Base-by-base conservation (phyloP, 331 rosid genomes). In the Malus hybrid region DNA sequence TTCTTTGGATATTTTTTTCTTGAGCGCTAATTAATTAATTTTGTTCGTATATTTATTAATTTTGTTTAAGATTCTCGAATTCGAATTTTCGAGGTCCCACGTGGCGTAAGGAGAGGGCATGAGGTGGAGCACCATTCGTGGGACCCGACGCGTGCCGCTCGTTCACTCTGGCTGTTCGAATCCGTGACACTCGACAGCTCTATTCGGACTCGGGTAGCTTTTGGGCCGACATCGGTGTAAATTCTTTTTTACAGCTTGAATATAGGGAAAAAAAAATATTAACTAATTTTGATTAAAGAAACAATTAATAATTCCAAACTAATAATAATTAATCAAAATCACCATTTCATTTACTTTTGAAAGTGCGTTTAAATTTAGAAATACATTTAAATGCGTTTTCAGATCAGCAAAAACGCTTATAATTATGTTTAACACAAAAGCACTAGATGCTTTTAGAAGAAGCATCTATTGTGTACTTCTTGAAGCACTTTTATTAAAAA, bases 11-110 rank as follows among this genome's bases (percentile, higher is more conserved):
- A 4, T 31, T 64, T 15, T 15, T 8, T 32, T 64, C 46, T 32
- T 64, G 69, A 64, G 46, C 69, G 4, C 24, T 64, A 31, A 64
- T 42, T 42, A 42, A 10, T 42, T 42, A 42, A 42, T 64, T 64
- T 64, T 16, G 2, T 22, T 10, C 29, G 29, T 28, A 1, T 24
- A 14, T 60, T 61, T 31, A 31, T 15, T 71, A 10, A 22, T 22
- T 71, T 71, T 48, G 29, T 28, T 28, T 28, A 71, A 71, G 72
- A 71, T 71, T 56, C 75, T 55, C 2, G 29, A 28, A 28, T 28
- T 28, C 29, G 29, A 28, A 12, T 39, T 33, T 32, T 3, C 39
- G 15, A 2, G 67, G 44, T 2, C 66, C 67, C 60, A 56, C 80
- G 73, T 67, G 80, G 73, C 80, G 7, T 7, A 19, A 48, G 18